Evolutionary conservation across 1,284 basidiomycete species (phyloP).

Genomic region (Thecaphora frezii): DNA sequence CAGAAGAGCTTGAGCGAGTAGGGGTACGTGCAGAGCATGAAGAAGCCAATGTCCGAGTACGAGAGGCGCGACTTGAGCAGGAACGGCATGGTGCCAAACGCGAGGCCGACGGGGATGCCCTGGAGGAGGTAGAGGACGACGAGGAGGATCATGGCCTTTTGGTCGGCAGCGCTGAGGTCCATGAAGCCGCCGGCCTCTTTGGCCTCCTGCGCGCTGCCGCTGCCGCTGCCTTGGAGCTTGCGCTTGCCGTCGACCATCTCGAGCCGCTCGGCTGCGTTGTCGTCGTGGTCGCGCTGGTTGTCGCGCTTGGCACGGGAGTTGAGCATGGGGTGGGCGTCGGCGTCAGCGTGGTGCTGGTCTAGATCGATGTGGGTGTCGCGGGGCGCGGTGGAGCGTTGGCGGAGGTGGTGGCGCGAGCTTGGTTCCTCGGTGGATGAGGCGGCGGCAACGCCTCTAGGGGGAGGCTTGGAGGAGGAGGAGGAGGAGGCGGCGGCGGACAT

Average conservation of each 20-base stretch:
- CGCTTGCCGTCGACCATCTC: neutral
- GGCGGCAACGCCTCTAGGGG: too few species aligned
- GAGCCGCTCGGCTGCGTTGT: neutral
- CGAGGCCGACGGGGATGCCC: conserved; percentile 83
- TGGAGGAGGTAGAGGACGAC: conserved; percentile 89
- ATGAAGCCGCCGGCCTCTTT: conserved; percentile 35
- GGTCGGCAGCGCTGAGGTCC: conserved; percentile 31
- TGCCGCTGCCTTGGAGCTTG: neutral
- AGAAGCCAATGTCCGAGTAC: conserved; percentile 93
- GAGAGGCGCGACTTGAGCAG: conserved; percentile 90
- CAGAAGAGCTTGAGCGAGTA: conserved; percentile 96
- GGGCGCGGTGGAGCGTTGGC: neutral
- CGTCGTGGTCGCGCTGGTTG: neutral
- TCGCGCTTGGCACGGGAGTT: neutral
- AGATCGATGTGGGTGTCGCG: neutral
- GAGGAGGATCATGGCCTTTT: conserved; percentile 74
- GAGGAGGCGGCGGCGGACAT: neutral
- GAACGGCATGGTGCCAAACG: conserved; percentile 87
- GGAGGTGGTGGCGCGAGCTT: neutral
- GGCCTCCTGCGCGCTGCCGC: conserved; percentile 2
- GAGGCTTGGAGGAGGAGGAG: neutral
- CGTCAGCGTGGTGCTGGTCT: neutral
- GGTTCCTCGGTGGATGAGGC: neutral
- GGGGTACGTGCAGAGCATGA: conserved; percentile 91
- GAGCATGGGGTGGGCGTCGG: neutral